Evolutionary conservation across 2,329 filamentous ascomycete species (phyloP), one percentile per base, ranked within the genome.

Genomic region (Colletotrichum chrysophilum): DNA sequence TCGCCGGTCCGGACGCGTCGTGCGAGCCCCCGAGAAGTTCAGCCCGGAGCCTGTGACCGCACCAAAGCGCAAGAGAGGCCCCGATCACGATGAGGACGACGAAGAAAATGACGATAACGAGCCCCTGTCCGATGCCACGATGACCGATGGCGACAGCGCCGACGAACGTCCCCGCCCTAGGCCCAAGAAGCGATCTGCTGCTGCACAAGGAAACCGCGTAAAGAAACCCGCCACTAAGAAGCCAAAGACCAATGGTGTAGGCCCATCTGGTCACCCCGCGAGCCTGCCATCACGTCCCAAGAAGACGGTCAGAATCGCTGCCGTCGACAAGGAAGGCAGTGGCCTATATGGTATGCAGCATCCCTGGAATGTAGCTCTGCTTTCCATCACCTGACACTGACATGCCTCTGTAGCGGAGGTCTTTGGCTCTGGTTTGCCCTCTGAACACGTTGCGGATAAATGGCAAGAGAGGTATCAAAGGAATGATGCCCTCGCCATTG

Each of bases 1-100:
- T 88, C 92, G 93, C 84, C 91, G 92, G 78, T 94, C 93, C 48
- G 91, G 92, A 91, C 92, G 92, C 91, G 91, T 92, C 86, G 88
- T 91, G 77, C 90, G 87, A 81, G 87, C 87, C 43, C 91, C 91
- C 61, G 83, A 89, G 81, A 93, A 93, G 82, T 93, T 91, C 84
- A 86, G 86, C 73, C 89, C 90, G 70, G 89, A 92, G 76, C 85
- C 87, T 78, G 81, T 86, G 70, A 79, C 84, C 61, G 85, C 86
- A 56, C 81, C 87, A 66, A 93, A 93, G 84, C 89, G 92, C 83
- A 93, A 93, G 85, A 88, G 90, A 77, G 85, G 82, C 69, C 79
- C 79, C 70, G 87, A 88, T 7, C 82, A 88, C 56, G 87, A 86
- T 48, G 88, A 87, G 43, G 88, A 88, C 66, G 84, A 85, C 71